Evolutionary conservation across 768 basidiomycete species (phyloP).

Genomic region (Gymnopilus dilepis): DNA sequence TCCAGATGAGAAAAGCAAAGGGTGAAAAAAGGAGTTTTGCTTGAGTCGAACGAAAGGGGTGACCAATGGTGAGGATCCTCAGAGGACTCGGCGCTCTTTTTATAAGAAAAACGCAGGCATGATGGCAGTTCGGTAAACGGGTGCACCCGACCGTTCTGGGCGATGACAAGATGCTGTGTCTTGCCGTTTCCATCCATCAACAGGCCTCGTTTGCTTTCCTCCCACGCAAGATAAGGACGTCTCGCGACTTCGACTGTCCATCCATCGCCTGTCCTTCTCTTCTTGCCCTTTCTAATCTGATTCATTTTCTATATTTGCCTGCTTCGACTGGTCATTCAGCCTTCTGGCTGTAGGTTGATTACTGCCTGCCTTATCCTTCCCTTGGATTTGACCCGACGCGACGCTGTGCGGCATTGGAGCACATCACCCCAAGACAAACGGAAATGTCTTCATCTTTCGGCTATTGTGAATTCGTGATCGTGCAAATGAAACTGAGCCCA

Average conservation of each 20-base stretch:
- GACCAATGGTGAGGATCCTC: constrained; percentile 25
- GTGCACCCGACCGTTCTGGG: constrained; percentile 1
- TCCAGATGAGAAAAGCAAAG: constrained; percentile 3
- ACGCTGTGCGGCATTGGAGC: not conserved
- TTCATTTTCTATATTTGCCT: constrained; percentile 7
- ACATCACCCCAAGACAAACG: not conserved
- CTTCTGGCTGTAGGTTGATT: not conserved
- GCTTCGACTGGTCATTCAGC: not conserved
- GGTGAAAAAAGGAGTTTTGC: not conserved
- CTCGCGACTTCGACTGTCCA: not conserved
- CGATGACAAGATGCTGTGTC: constrained; percentile 12
- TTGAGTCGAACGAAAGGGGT: constrained; percentile 16
- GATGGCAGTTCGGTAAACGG: constrained; percentile 10
- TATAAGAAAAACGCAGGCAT: constrained; percentile 21
- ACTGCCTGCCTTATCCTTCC: not conserved
- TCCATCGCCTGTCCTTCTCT: constrained; percentile 7
- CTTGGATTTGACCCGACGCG: not conserved
- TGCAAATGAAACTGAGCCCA: not conserved
- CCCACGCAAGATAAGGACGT: constrained; percentile 3
- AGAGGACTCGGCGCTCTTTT: constrained; percentile 12
- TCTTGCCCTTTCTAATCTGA: constrained; percentile 12
- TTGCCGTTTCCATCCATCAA: constrained; percentile 12
- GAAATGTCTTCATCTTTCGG: constrained; percentile 6
- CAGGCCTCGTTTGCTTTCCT: not conserved
- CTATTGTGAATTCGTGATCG: constrained; percentile 3